Conservation (phyloP, 2,329 filamentous ascomycete species). For the Colletotrichum destructivum region DNA sequence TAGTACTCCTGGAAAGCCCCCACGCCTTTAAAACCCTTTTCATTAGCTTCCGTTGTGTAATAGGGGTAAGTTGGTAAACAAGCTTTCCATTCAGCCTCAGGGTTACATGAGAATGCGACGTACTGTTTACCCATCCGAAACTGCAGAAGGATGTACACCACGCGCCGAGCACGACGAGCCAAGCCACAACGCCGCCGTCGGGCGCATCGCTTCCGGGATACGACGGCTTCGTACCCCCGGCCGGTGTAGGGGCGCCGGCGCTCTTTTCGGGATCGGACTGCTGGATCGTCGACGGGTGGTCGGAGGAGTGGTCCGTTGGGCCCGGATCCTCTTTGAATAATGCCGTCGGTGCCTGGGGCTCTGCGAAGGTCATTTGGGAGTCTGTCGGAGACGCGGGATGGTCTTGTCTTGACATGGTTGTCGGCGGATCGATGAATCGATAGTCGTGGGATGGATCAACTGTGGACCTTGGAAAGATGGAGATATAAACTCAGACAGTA, state of each 20-base stretch:
- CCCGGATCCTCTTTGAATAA: constrained; percentile 19
- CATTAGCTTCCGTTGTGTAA: constrained; percentile 19
- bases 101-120: constrained; percentile 22
- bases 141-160: constrained; percentile 60
- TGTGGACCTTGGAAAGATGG: too few species aligned
- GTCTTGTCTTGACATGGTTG: constrained; percentile 13
- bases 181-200: constrained; percentile 53
- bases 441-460: background rate
- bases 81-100: constrained; percentile 7
- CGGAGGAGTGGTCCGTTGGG: constrained; percentile 29
- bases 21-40: constrained; percentile 48
- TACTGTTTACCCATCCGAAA: constrained; percentile 56
- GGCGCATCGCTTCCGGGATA: constrained; percentile 41
- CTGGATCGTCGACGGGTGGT: constrained; percentile 15
- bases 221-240: background rate
- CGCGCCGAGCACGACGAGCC: constrained; percentile 57
- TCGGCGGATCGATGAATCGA: background rate
- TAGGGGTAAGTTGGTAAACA: background rate
- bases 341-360: constrained; percentile 7
- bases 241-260: background rate
- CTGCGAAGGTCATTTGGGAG: constrained; percentile 30
- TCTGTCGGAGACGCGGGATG: constrained; percentile 23
- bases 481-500: background rate
- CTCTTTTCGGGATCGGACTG: constrained; percentile 27
- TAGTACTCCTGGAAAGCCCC: constrained; percentile 74